Evolutionary conservation across 1,284 basidiomycete genomes (phyloP), one percentile per base, ranked within the genome.

Genomic region (Vanrija sp.): DNA sequence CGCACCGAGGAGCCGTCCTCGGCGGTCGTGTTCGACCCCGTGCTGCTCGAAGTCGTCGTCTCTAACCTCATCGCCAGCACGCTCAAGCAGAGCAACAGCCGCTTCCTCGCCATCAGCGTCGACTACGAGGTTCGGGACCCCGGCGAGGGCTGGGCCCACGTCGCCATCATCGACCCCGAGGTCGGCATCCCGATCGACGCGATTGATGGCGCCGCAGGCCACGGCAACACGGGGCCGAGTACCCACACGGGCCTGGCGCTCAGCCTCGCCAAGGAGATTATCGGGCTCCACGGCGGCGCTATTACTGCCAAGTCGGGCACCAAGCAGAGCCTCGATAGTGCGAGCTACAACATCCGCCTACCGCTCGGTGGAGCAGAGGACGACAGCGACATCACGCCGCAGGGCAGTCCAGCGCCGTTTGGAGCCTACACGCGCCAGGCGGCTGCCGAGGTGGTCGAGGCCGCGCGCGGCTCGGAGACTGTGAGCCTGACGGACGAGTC

Each of bases 251-350:
- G 59, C 12, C 42, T 61, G 4, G 56, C 59, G 1, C n/a, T 39
- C 19, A 64, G 66, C 5, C 54, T 74, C 5, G 67, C 64, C 4
- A 60, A 64, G 22, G 77, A 77, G 52, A 64, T 78, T 22, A 62
- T 79, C 27, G 72, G 71, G 27, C 60, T 78, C 16, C 75, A 78
- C 52, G 72, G 68, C 7, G 77, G 77, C 4, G 66, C 65, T 3
- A 61, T 76, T 15, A 53, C 62, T 4, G 65, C 74, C 22, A 61
- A 63, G 12, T 57, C 53, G 14, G 64, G 64, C 15, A 39, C n/a
- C 61, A 3, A 66, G 63, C 6, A 45, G 52, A 31, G 31, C 31
- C 31, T 31, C 31, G 31, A 31, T 14, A 31, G 31, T 14, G 31
- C 31, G 31, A 31, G 31, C 12, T 31, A 31, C 31, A 31, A 31